Percentiles rank a stretch among this genome's conserved stretches.
phyloP scores from a whole-genome alignment of 495 filamentous ascomycete genomes.

The Rostrohypoxylon terebratum region DNA sequence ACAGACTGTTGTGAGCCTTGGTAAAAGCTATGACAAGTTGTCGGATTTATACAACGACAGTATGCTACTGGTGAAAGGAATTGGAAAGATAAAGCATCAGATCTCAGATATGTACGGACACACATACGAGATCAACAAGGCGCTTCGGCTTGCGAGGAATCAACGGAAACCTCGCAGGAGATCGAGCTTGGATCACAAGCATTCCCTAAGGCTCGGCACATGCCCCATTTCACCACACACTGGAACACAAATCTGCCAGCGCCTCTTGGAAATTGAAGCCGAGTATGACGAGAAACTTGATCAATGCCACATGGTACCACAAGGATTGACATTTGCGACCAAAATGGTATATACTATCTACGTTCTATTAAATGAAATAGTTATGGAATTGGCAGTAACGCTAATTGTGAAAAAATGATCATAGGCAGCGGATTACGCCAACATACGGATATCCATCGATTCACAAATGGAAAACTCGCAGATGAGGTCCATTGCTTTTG shows the following conservation, averaged over 20 bases:
- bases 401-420: background rate
- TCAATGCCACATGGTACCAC: constrained; percentile 23
- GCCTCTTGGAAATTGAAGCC: constrained; percentile 10
- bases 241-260: constrained; percentile 13
- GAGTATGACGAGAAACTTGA: constrained; percentile 38
- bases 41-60: background rate
- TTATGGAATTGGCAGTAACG: background rate
- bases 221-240: background rate
- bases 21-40: background rate
- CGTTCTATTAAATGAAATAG: background rate
- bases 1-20: background rate
- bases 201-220: background rate
- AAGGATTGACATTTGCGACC: constrained; percentile 11
- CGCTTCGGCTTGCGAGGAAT: background rate
- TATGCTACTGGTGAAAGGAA: constrained; percentile 16
- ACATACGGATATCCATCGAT: constrained; percentile 16
- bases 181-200: background rate
- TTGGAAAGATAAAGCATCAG: constrained; percentile 21
- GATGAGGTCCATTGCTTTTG: constrained; percentile 34
- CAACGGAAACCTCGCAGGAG: background rate
- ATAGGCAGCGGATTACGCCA: constrained; percentile 25
- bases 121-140: constrained; percentile 10
- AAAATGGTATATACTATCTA: constrained; percentile 23
- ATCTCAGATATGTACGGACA: constrained; percentile 22
- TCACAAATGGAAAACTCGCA: constrained; percentile 25